These are phyloP conservation scores for Colletotrichum karsti DNA, from an alignment of 2,329 filamentous ascomycete genomes.

Conservation along the genomic window DNA sequence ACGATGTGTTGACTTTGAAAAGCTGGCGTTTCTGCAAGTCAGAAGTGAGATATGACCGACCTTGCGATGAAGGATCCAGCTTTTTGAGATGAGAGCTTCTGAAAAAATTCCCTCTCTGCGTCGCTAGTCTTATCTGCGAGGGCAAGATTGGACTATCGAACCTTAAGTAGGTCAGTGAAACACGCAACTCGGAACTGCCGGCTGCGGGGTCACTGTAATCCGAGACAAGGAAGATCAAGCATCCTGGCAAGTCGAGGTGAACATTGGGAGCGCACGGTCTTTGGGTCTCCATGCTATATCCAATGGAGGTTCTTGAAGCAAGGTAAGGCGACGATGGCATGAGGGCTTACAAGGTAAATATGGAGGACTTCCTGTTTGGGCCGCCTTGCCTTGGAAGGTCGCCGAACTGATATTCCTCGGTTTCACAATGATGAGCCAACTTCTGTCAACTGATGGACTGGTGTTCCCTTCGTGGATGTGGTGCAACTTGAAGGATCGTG, in stretches of 20 bases:
- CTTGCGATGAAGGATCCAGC: slow-evolving; percentile 17
- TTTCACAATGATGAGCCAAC: background rate
- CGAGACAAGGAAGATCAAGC: background rate
- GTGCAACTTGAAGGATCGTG: background rate
- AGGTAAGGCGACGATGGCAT: background rate
- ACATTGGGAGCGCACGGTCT: background rate
- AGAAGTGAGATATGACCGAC: background rate
- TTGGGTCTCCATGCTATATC: background rate
- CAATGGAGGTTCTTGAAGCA: background rate
- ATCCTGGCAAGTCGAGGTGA: background rate
- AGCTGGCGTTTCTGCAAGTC: background rate
- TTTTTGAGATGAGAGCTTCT: background rate
- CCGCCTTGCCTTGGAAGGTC: background rate
- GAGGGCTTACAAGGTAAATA: background rate
- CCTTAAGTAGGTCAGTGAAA: slow-evolving; percentile 16
- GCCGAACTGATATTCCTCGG: background rate
- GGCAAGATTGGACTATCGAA: background rate
- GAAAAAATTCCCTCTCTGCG: background rate
- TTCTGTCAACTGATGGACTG: slow-evolving; percentile 4
- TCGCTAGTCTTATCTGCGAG: background rate
- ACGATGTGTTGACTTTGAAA: background rate
- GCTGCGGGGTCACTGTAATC: background rate
- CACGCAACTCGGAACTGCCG: slow-evolving; percentile 5
- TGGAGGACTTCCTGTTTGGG: background rate
- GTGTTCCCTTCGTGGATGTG: background rate